Evolutionary conservation across 2,329 filamentous ascomycete genomes (phyloP), one percentile per base, ranked within the genome.

Genomic region (Colletotrichum higginsianum): DNA sequence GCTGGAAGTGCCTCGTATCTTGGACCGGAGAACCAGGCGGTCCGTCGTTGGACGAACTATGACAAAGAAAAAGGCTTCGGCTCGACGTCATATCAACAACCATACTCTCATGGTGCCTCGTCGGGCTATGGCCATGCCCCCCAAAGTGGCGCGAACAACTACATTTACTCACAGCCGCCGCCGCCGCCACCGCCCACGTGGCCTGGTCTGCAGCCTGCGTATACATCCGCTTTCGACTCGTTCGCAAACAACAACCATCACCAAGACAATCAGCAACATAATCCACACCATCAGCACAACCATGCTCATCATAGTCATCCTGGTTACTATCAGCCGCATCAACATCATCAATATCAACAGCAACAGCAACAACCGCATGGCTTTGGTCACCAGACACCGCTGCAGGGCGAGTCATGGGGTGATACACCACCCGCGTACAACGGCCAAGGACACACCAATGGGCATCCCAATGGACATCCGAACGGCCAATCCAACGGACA

Each of bases 1-100:
- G 79, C 78, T 4, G 76, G 78, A 8, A 77, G 78, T 3, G 75
- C 75, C 1, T 76, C 77, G 0, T 82, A 83, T 64, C 69, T 75
- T 7, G 80, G 80, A 1, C 80, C 82, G 0, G 80, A 84, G 30
- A 81, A 84, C 73, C 80, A 82, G n/a, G 73, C 76, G 11, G 74
- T 77, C 4, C 74, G 73, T 47, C 77, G 75, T 62, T 80, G 79
- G 78, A 67, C 71, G n/a, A 69, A 71, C 26, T 66, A 74, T 21
- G 66, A 66, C 62, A 76, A 61, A 61, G 70, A 53, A 58, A 75
- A 67, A 40, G 46, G 46, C 3, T 50, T 64, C 35, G 30, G 46
- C 6, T 44, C 68, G 26, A 38, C 65, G 23, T 67, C 44, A 12
- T 58, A 58, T n/a, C 49, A 53, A 47, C 66, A 66, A 26, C n/a